A percentile compares a stretch with the other conserved stretches of the same genome.
These are phyloP conservation scores for Spongospora subterranea DNA, from an alignment of 208 protist genomes.

Conservation along the genomic window DNA sequence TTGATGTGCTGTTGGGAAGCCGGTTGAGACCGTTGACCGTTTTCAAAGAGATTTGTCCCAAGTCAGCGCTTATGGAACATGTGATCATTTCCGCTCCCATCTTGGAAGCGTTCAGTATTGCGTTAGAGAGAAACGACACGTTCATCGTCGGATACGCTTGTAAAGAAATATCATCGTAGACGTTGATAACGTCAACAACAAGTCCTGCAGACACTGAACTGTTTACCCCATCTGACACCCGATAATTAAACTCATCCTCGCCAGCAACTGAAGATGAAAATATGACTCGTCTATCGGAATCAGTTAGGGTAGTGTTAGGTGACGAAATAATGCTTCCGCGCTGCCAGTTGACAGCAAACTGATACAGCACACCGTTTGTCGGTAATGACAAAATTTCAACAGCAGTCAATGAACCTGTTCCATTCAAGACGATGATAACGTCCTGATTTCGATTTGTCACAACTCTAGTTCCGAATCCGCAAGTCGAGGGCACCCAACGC, in stretches of 20 bases:
- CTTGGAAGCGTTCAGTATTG: neutral
- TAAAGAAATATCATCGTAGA: neutral
- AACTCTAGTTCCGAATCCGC: neutral
- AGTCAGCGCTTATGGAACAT: neutral
- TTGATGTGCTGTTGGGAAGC: neutral
- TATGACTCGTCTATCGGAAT: neutral
- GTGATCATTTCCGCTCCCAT: neutral
- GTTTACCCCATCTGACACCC: neutral
- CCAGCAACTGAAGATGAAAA: neutral
- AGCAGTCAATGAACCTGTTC: neutral
- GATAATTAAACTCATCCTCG: neutral
- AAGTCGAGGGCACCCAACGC: neutral
- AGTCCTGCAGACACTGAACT: neutral
- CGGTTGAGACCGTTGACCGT: neutral
- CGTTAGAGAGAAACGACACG: neutral
- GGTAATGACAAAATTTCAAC: neutral
- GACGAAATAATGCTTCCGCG: neutral
- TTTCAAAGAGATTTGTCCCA: neutral
- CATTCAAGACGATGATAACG: slow-evolving; percentile 24
- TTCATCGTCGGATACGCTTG: neutral
- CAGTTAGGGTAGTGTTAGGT: neutral
- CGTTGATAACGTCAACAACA: slow-evolving; percentile 49
- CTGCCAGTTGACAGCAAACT: neutral
- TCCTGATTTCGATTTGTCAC: neutral
- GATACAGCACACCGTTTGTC: neutral